phyloP scores from a whole-genome alignment of 2,329 filamentous ascomycete genomes.

The Ilyonectria sp. region DNA sequence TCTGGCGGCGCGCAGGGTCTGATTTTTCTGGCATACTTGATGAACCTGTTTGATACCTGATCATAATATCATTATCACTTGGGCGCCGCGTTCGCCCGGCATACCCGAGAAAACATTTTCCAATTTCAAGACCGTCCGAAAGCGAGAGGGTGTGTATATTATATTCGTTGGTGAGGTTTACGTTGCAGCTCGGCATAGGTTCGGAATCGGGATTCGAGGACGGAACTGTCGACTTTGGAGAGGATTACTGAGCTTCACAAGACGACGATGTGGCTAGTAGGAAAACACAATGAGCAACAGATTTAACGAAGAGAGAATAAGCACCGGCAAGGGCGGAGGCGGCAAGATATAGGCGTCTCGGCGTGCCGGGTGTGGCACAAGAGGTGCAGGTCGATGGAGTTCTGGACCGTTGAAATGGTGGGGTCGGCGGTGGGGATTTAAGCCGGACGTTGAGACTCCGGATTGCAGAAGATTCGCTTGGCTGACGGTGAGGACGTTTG shows the following conservation, averaged over 20 bases:
- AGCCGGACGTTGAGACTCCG: conserved; percentile 19
- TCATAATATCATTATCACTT: conserved; percentile 44
- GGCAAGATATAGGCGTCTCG: conserved; percentile 42
- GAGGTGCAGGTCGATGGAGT: conserved; percentile 50
- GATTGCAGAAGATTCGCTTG: conserved; percentile 31
- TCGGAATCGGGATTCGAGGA: not conserved
- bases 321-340: conserved; percentile 26
- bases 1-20: conserved; percentile 33
- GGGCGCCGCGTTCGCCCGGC: conserved; percentile 6
- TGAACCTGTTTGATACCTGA: conserved; percentile 47
- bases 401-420: conserved; percentile 48
- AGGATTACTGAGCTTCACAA: not conserved
- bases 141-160: not conserved
- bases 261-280: not conserved
- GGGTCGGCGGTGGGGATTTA: conserved; percentile 36
- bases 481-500: not conserved
- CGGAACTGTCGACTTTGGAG: not conserved
- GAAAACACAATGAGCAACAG: not conserved
- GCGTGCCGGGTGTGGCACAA: conserved; percentile 46
- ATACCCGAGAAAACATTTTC: conserved; percentile 13
- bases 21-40: conserved; percentile 38
- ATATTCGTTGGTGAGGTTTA: not conserved
- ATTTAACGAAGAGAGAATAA: not conserved
- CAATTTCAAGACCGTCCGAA: not conserved
- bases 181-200: not conserved